These are phyloP conservation scores for Nepenthes gracilis DNA, from an alignment of 148 eudicot species.

Conservation along the genomic window DNA sequence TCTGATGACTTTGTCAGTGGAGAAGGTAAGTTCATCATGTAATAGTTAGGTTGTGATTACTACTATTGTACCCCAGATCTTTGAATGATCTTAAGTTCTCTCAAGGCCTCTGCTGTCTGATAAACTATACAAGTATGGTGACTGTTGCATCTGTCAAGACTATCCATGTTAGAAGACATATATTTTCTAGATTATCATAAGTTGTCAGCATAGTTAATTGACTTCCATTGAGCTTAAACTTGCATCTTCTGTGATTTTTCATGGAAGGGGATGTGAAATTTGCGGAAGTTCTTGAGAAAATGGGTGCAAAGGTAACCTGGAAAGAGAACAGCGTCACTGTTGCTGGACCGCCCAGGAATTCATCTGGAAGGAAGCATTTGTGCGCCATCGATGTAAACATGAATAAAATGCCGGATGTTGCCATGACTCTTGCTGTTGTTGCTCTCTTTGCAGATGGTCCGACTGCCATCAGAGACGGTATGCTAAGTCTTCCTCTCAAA, in stretches of 20 bases:
- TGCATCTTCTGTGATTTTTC: not conserved
- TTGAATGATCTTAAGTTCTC: too few species aligned
- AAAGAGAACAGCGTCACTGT: slow-evolving; percentile 92
- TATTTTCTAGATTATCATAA: too few species aligned
- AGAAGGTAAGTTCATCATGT: too few species aligned
- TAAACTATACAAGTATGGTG: too few species aligned
- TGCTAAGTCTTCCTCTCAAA: slow-evolving; percentile 5
- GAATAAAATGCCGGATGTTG: slow-evolving; percentile 99
- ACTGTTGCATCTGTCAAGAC: too few species aligned
- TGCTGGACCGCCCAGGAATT: slow-evolving; percentile 68
- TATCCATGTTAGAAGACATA: too few species aligned
- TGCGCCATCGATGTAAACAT: slow-evolving; percentile 85
- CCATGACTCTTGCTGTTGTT: slow-evolving; percentile 97
- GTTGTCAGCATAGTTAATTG: not conserved
- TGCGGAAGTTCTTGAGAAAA: slow-evolving; percentile 91
- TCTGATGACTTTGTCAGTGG: too few species aligned
- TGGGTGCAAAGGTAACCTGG: slow-evolving; percentile 97
- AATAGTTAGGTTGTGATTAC: too few species aligned
- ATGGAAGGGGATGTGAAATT: slow-evolving; percentile 90
- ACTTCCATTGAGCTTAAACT: not conserved
- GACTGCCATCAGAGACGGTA: slow-evolving; percentile 98
- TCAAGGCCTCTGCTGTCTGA: too few species aligned
- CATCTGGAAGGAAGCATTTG: slow-evolving; percentile 68
- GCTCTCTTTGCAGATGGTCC: slow-evolving; percentile 94
- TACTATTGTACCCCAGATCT: too few species aligned